These are phyloP conservation scores for Pouteria campechiana DNA, from an alignment of 179 eudicot genomes.

Conservation along the genomic window DNA sequence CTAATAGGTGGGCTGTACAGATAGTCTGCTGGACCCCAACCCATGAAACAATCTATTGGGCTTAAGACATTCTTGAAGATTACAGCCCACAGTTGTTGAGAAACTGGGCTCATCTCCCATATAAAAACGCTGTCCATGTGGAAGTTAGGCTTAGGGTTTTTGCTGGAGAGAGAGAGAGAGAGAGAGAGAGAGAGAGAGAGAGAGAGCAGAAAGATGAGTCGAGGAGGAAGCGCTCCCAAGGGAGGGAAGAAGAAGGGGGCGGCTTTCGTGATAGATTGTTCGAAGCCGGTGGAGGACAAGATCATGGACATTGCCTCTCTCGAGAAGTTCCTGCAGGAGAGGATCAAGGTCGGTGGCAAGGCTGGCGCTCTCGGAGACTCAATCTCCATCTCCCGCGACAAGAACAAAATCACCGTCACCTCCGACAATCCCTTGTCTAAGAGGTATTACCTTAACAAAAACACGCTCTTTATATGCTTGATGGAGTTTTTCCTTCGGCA, in stretches of 20 bases:
- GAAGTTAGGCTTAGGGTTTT: too few species aligned
- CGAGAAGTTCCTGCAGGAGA: conserved; percentile 70
- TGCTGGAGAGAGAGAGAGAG: too few species aligned
- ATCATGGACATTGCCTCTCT: conserved; percentile 68
- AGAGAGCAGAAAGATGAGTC: conserved; percentile 24
- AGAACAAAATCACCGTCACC: conserved; percentile 56
- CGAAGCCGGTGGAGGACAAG: conserved; percentile 63
- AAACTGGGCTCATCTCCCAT: too few species aligned
- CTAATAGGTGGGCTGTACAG: too few species aligned
- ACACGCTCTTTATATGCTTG: too few species aligned
- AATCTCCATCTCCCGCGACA: conserved; percentile 51
- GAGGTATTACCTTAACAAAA: conserved; percentile 25
- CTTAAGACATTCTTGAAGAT: too few species aligned
- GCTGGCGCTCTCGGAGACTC: conserved; percentile 73
- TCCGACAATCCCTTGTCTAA: conserved; percentile 47
- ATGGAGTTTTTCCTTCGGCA: too few species aligned
- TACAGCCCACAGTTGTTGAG: too few species aligned
- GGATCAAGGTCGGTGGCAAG: conserved; percentile 72
- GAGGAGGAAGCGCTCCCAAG: conserved; percentile 27
- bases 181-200: too few species aligned
- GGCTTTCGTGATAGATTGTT: conserved; percentile 49
- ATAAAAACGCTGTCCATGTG: too few species aligned
- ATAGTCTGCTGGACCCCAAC: too few species aligned
- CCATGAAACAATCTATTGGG: too few species aligned
- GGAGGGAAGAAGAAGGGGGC: conserved; percentile 58